These are phyloP conservation scores for Vitellaria paradoxa DNA, from an alignment of 179 eudicot genomes.

Conservation along the genomic window DNA sequence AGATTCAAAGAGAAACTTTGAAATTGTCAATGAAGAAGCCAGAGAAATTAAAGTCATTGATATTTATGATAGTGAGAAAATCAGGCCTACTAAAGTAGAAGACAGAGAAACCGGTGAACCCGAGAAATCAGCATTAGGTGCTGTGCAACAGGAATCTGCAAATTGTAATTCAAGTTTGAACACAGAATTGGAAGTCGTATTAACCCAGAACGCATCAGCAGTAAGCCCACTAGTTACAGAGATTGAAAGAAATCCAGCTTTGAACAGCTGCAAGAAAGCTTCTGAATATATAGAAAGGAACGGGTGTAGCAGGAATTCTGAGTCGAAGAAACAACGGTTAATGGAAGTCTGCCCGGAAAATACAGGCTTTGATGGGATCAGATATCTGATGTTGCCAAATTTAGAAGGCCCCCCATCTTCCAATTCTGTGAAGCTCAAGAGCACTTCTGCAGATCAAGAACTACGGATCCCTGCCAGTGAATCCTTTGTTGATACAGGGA, in stretches of 20 bases:
- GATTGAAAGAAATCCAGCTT: background rate
- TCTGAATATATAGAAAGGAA: background rate
- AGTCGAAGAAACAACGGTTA: constrained; percentile 7
- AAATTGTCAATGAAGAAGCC: background rate
- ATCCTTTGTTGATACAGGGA: background rate
- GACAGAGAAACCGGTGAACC: background rate
- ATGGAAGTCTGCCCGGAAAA: background rate
- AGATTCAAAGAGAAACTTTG: background rate
- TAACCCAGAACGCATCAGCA: background rate
- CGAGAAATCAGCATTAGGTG: background rate
- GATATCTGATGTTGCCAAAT: constrained; percentile 2
- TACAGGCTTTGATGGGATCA: background rate
- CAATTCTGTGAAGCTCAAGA: constrained; percentile 6
- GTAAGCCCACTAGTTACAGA: background rate
- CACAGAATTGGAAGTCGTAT: background rate
- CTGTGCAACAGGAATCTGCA: background rate
- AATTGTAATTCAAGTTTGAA: background rate
- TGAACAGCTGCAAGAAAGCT: background rate
- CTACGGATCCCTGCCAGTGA: background rate
- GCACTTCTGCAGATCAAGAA: constrained; percentile 7
- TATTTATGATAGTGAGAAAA: background rate
- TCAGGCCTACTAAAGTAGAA: background rate
- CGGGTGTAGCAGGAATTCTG: background rate
- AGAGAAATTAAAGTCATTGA: background rate
- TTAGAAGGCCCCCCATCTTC: constrained; percentile 10